These are phyloP conservation scores for Immersiella caudata DNA, from an alignment of 495 filamentous ascomycete species.

Conservation along the genomic window DNA sequence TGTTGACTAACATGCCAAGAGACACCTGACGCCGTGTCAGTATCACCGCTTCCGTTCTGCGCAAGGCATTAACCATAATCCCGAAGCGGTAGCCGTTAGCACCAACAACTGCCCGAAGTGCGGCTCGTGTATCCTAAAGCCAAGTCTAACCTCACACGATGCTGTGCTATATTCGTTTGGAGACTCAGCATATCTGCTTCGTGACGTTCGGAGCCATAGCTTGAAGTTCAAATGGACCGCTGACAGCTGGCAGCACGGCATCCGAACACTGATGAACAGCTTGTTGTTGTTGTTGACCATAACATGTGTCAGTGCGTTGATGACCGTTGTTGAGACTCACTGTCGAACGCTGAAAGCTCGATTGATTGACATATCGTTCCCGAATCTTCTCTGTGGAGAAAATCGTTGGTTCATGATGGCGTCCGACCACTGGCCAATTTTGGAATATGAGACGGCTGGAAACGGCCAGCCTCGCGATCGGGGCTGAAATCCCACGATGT, in stretches of 20 bases:
- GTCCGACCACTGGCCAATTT: too few species aligned
- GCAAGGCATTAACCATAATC: not conserved
- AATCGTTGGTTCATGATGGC: too few species aligned
- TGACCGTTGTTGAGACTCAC: too few species aligned
- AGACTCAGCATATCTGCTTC: not conserved
- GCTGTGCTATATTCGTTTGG: not conserved
- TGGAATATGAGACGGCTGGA: not conserved
- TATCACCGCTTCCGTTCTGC: not conserved
- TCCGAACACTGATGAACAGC: too few species aligned
- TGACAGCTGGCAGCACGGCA: too few species aligned
- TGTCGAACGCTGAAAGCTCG: too few species aligned
- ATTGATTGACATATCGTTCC: too few species aligned
- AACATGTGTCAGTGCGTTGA: too few species aligned
- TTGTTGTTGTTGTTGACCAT: too few species aligned
- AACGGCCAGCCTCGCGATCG: not conserved
- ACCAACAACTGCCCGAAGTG: not conserved
- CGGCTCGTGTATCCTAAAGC: not conserved
- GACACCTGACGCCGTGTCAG: not conserved
- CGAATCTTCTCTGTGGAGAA: too few species aligned
- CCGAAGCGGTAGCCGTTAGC: not conserved
- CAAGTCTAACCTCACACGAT: not conserved
- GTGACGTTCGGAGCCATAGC: too few species aligned
- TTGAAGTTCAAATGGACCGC: too few species aligned
- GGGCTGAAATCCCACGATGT: conserved; percentile 13
- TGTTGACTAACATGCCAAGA: conserved; percentile 4